phyloP scores from a whole-genome alignment of 2,329 filamentous ascomycete species.

The Coleophoma cylindrospora region DNA sequence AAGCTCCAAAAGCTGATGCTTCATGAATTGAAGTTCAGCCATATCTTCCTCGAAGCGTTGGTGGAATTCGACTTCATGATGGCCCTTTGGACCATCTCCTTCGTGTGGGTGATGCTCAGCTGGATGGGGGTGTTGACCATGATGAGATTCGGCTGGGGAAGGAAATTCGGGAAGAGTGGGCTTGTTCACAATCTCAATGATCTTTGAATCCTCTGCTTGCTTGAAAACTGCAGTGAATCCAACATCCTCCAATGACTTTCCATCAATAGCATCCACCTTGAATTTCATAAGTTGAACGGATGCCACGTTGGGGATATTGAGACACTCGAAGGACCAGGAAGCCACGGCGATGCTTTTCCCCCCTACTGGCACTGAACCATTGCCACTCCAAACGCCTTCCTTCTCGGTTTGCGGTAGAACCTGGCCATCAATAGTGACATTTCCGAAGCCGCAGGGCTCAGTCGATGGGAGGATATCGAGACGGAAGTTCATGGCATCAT shows the following conservation, averaged over 20 bases:
- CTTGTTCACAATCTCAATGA: constrained; percentile 37
- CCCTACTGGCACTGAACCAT: constrained; percentile 34
- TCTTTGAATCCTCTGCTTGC: constrained; percentile 35
- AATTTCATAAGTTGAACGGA: constrained; percentile 41
- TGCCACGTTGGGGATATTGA: constrained; percentile 32
- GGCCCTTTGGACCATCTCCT: neutral
- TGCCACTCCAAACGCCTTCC: constrained; percentile 28
- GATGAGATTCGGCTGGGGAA: constrained; percentile 12
- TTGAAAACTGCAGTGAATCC: constrained; percentile 40
- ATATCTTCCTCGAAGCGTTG: constrained; percentile 35
- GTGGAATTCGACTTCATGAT: constrained; percentile 6
- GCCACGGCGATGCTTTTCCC: constrained; percentile 34
- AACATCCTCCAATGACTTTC: constrained; percentile 30
- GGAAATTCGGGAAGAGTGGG: constrained; percentile 25
- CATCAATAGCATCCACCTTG: constrained; percentile 36
- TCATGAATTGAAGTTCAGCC: constrained; percentile 38
- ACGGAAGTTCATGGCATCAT: constrained; percentile 25
- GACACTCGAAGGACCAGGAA: constrained; percentile 43
- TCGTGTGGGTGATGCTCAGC: neutral
- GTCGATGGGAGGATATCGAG: constrained; percentile 40
- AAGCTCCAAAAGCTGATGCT: constrained; percentile 34
- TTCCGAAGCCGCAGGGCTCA: constrained; percentile 40
- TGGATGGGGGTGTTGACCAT: constrained; percentile 5
- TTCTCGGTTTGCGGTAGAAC: constrained; percentile 30
- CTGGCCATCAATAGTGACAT: constrained; percentile 42